Evolutionary conservation across 345 rosid genomes (phyloP).

Genomic region (Citrus reticulata): DNA sequence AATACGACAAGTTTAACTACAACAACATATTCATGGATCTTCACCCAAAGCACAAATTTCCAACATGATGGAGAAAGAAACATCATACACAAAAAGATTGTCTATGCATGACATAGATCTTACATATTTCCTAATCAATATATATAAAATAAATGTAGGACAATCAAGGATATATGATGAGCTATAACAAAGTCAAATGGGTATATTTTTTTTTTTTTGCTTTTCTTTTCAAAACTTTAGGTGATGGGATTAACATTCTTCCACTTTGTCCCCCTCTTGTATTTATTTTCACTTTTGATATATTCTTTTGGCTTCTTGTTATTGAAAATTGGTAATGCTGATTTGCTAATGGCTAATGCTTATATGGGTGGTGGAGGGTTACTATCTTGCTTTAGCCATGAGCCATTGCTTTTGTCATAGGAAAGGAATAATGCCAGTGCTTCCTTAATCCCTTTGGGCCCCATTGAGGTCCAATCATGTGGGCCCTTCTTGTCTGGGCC

Average conservation of each 20-base stretch:
- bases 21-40: not conserved
- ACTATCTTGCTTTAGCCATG: slow-evolving; percentile 30
- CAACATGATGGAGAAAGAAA: not conserved
- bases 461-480: slow-evolving; percentile 43
- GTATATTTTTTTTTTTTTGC: slow-evolving; percentile 1
- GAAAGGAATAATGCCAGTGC: slow-evolving; percentile 51
- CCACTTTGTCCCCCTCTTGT: slow-evolving; percentile 81
- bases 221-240: slow-evolving; percentile 44
- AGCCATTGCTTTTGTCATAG: slow-evolving; percentile 53
- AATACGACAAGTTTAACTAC: not conserved
- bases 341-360: slow-evolving; percentile 2
- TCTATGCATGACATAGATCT: slow-evolving; percentile 7
- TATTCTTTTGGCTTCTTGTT: not conserved
- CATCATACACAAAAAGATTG: not conserved
- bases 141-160: slow-evolving; percentile 12
- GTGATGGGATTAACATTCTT: slow-evolving; percentile 89
- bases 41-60: not conserved
- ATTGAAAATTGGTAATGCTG: not conserved
- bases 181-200: slow-evolving; percentile 52
- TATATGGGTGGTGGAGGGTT: slow-evolving; percentile 26
- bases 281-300: not conserved
- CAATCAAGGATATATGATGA: slow-evolving; percentile 57
- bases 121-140: not conserved
- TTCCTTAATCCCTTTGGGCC: slow-evolving; percentile 39
- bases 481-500: slow-evolving; percentile 44